A percentile compares a stretch with the other conserved stretches of the same genome.
Conservation (phyloP, 805 yeast species). For the Soucietia sequanensis region DNA sequence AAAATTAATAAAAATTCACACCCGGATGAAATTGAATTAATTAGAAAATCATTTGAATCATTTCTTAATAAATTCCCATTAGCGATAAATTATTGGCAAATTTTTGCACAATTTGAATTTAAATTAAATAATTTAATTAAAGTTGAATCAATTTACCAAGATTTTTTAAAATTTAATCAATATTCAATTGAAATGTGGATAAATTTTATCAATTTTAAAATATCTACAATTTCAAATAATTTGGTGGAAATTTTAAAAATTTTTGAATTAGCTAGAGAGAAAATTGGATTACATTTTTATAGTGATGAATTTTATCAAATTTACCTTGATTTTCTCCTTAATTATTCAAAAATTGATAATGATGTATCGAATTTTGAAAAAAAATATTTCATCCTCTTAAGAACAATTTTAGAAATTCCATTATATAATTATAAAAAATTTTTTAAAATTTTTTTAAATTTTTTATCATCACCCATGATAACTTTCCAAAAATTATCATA, state of each 20-base stretch:
- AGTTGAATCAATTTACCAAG: slow-evolving; percentile 35
- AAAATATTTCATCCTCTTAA: slow-evolving; percentile 41
- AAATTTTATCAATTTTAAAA: slow-evolving; percentile 42
- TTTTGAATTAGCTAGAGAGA: slow-evolving; percentile 48
- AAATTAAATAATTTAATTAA: slow-evolving; percentile 39
- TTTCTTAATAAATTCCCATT: slow-evolving; percentile 48
- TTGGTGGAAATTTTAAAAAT: slow-evolving; percentile 25
- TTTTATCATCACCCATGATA: slow-evolving; percentile 23
- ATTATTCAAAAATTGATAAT: slow-evolving; percentile 26
- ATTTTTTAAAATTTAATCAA: slow-evolving; percentile 40
- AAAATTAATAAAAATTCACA: slow-evolving; percentile 34
- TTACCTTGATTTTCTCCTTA: slow-evolving; percentile 44
- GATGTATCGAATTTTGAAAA: slow-evolving; percentile 15
- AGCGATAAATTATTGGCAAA: slow-evolving; percentile 57
- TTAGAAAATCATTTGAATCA: slow-evolving; percentile 41
- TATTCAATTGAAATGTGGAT: slow-evolving; percentile 53
- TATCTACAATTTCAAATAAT: slow-evolving; percentile 29
- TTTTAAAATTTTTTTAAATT: slow-evolving; percentile 35
- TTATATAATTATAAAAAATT: slow-evolving; percentile 51
- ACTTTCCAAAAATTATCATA: slow-evolving; percentile 8
- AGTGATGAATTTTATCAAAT: slow-evolving; percentile 50
- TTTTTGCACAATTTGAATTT: slow-evolving; percentile 49
- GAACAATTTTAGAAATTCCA: slow-evolving; percentile 56
- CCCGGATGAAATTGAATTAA: slow-evolving; percentile 22
- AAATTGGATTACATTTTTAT: slow-evolving; percentile 54